Evolutionary conservation across 805 yeast species (phyloP).

Genomic region (Ogataea siamensis): DNA sequence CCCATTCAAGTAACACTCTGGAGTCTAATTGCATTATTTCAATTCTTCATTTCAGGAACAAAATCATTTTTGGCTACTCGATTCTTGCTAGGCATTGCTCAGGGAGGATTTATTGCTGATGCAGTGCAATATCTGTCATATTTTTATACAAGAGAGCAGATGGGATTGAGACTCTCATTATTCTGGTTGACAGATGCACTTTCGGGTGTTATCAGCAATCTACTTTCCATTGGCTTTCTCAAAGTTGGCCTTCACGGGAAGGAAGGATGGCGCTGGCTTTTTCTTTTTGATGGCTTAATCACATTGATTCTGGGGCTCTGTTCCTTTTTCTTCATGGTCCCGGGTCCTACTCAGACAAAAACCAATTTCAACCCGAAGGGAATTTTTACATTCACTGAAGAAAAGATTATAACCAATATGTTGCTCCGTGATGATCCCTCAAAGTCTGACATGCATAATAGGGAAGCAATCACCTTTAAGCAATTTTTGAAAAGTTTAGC

Average conservation of each 20-base stretch:
- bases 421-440: constrained; percentile 43
- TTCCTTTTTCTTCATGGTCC: constrained; percentile 51
- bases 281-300: constrained; percentile 33
- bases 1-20: constrained; percentile 52
- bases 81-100: constrained; percentile 34
- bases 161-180: constrained; percentile 49
- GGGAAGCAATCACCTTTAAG: constrained; percentile 43
- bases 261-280: constrained; percentile 40
- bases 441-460: constrained; percentile 56
- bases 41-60: constrained; percentile 29
- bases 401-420: constrained; percentile 40
- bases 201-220: constrained; percentile 42
- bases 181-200: constrained; percentile 42
- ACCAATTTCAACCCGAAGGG: constrained; percentile 50
- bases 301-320: constrained; percentile 41
- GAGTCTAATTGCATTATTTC: constrained; percentile 48
- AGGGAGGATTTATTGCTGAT: constrained; percentile 38
- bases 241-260: constrained; percentile 27
- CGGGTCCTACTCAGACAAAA: constrained; percentile 53
- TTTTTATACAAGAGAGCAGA: constrained; percentile 36
- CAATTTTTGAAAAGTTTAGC: constrained; percentile 38
- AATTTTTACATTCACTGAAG: constrained; percentile 39
- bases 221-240: constrained; percentile 51
- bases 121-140: constrained; percentile 36
- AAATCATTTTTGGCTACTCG: constrained; percentile 32